phyloP scores from a whole-genome alignment of 2,329 filamentous ascomycete species.

The Penicillium vulpinum region DNA sequence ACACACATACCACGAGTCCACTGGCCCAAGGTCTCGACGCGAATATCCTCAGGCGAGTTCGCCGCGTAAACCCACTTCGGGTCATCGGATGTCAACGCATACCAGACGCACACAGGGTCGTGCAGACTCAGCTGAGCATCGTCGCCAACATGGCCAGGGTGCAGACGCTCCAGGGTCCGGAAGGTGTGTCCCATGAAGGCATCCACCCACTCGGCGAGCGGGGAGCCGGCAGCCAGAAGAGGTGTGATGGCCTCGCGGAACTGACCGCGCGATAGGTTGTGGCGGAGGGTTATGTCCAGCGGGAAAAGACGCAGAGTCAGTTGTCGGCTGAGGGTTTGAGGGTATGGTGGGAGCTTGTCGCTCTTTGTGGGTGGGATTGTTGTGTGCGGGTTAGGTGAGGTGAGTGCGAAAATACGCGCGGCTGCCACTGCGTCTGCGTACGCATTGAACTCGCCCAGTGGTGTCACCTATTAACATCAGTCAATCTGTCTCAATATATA shows the following conservation, averaged over 20 bases:
- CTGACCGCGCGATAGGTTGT: conserved; percentile 62
- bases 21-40: conserved; percentile 85
- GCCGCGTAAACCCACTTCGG: conserved; percentile 46
- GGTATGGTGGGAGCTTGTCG: conserved; percentile 60
- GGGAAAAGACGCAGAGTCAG: conserved; percentile 72
- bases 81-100: conserved; percentile 60
- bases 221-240: conserved; percentile 63
- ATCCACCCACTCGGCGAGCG: conserved; percentile 70
- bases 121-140: conserved; percentile 65
- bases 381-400: conserved; percentile 68
- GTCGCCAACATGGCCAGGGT: conserved; percentile 54
- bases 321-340: conserved; percentile 59
- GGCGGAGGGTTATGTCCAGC: conserved; percentile 73
- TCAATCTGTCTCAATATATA: background rate
- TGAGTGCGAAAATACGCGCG: conserved; percentile 74
- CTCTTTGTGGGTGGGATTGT: conserved; percentile 71
- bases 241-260: conserved; percentile 60
- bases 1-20: conserved; percentile 94
- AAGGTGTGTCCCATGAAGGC: conserved; percentile 73
- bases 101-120: conserved; percentile 78
- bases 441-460: conserved; percentile 91
- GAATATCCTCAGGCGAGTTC: conserved; percentile 71
- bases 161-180: conserved; percentile 64
- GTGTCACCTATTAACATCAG: conserved; percentile 50
- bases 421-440: conserved; percentile 82